phyloP scores from a whole-genome alignment of 805 yeast genomes.

The Starmerella sirachaensis region DNA sequence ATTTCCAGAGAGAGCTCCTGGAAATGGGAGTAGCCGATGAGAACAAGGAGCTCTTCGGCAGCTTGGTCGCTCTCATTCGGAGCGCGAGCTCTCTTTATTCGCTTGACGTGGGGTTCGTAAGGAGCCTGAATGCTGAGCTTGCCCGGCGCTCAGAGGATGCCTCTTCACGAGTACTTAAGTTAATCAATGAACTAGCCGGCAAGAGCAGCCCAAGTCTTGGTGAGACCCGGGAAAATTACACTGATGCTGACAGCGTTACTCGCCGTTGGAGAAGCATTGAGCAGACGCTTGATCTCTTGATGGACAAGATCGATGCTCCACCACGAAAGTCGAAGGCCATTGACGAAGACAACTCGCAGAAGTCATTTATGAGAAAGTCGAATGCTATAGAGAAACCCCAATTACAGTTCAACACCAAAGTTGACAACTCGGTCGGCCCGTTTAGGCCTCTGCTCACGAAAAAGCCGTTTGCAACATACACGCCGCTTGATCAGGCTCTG shows the following conservation, averaged over 20 bases:
- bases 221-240: slow-evolving; percentile 25
- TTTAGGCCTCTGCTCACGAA: slow-evolving; percentile 59
- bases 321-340: background rate
- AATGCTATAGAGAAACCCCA: slow-evolving; percentile 28
- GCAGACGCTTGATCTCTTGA: slow-evolving; percentile 51
- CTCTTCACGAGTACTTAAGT: slow-evolving; percentile 25
- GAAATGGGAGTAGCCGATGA: slow-evolving; percentile 20
- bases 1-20: no score
- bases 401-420: slow-evolving; percentile 36
- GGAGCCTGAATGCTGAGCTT: slow-evolving; percentile 44
- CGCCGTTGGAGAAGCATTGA: slow-evolving; percentile 53
- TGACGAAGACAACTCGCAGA: background rate
- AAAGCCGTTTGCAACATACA: slow-evolving; percentile 57
- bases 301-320: slow-evolving; percentile 56
- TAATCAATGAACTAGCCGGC: slow-evolving; percentile 24
- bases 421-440: slow-evolving; percentile 66
- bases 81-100: slow-evolving; percentile 59
- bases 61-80: slow-evolving; percentile 47
- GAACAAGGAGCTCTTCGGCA: slow-evolving; percentile 30
- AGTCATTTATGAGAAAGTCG: slow-evolving; percentile 6
- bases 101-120: slow-evolving; percentile 68
- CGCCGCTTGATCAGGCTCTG: slow-evolving; percentile 43
- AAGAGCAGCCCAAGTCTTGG: slow-evolving; percentile 16
- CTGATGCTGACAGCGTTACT: slow-evolving; percentile 35
- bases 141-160: slow-evolving; percentile 32